Evolutionary conservation across 2,329 filamentous ascomycete species (phyloP).

Genomic region (Fusarium sp.): DNA sequence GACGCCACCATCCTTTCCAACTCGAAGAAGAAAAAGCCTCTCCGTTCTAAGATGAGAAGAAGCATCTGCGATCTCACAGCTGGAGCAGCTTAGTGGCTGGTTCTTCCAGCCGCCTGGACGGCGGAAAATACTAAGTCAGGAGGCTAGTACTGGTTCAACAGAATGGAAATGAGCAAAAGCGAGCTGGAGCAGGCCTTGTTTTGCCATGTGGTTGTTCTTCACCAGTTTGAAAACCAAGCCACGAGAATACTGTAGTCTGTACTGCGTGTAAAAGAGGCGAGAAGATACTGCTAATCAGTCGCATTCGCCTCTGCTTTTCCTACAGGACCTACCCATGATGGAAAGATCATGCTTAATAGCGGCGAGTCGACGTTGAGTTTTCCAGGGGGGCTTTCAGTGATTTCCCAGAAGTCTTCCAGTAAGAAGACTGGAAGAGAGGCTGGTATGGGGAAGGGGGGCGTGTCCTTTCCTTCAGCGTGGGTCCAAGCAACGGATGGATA

Average conservation of each 20-base stretch:
- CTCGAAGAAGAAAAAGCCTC: constrained; percentile 10
- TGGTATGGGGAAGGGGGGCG: constrained; percentile 15
- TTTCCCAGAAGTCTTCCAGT: constrained; percentile 11
- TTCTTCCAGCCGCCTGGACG: constrained; percentile 20
- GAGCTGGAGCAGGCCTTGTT: constrained; percentile 6
- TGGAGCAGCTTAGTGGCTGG: constrained; percentile 17
- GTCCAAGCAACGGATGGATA: constrained; percentile 1
- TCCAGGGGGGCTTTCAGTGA: constrained; percentile 15
- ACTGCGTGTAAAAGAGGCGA: neutral
- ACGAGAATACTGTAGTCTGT: neutral
- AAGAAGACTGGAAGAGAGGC: constrained; percentile 3
- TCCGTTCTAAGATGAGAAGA: constrained; percentile 4
- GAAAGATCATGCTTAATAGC: constrained; percentile 16
- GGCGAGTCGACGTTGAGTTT: constrained; percentile 4
- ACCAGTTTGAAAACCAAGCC: neutral
- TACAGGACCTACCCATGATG: constrained; percentile 13
- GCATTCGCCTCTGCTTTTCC: constrained; percentile 8
- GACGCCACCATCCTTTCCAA: constrained; percentile 9
- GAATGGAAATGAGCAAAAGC: constrained; percentile 12
- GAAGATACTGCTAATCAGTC: neutral
- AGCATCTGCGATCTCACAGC: constrained; percentile 1
- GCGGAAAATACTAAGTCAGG: constrained; percentile 9
- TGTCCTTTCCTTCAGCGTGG: constrained; percentile 10
- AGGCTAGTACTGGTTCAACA: constrained; percentile 16
- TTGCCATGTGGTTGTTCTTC: neutral